Conservation (phyloP, 495 filamentous ascomycete genomes). For the Amphirosellinia nigrospora region DNA sequence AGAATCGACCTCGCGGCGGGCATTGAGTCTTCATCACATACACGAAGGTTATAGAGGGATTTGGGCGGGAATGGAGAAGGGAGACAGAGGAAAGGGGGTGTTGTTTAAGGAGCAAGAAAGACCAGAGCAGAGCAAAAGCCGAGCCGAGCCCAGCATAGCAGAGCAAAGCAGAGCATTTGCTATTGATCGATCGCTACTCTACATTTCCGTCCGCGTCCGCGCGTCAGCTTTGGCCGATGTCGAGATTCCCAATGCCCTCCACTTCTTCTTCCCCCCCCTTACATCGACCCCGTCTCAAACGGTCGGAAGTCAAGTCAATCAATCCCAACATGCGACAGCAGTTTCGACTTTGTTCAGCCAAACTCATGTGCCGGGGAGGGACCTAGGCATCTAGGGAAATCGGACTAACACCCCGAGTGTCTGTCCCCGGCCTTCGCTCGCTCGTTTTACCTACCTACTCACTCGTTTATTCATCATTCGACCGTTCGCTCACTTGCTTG, state of each 20-base stretch:
- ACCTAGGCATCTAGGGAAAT: neutral
- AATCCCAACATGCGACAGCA: constrained; percentile 20
- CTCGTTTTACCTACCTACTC: neutral
- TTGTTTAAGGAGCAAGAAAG: neutral
- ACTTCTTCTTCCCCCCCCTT: constrained; percentile 6
- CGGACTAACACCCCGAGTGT: constrained; percentile 7
- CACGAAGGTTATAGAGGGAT: neutral
- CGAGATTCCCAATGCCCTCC: constrained; percentile 11
- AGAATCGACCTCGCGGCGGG: constrained; percentile 35
- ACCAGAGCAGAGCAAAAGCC: no score
- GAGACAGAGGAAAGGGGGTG: no score
- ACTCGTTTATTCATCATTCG: constrained; percentile 1
- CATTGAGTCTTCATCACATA: constrained; percentile 11
- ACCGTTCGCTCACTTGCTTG: neutral
- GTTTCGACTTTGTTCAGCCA: constrained; percentile 15
- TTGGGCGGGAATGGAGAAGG: constrained; percentile 11
- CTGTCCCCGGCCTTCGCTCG: constrained; percentile 6
- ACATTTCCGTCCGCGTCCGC: constrained; percentile 8
- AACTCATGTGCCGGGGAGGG: neutral
- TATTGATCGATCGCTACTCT: neutral
- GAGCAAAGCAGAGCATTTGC: neutral
- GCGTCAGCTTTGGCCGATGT: constrained; percentile 14
- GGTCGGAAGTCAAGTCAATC: constrained; percentile 17
- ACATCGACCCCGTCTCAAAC: neutral
- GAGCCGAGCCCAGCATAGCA: no score